These are phyloP conservation scores for Pichia ethanolica DNA, from an alignment of 805 yeast species.

Conservation along the genomic window DNA sequence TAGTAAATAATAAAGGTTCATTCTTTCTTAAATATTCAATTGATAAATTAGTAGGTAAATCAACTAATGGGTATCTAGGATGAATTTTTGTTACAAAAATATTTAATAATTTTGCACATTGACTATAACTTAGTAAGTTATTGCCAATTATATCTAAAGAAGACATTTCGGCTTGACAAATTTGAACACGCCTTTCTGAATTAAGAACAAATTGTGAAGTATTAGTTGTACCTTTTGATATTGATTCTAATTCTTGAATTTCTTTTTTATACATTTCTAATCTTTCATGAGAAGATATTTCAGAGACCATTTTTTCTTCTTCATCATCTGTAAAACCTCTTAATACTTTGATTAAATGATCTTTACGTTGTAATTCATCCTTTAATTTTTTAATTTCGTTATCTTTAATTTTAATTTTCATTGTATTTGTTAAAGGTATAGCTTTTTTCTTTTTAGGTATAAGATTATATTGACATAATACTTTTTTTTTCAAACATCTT, in stretches of 20 bases:
- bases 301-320: constrained; percentile 22
- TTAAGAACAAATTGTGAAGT: constrained; percentile 40
- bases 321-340: constrained; percentile 12
- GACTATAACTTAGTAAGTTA: constrained; percentile 51
- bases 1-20: constrained; percentile 56
- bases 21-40: constrained; percentile 41
- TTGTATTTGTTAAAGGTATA: constrained; percentile 4
- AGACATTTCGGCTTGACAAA: constrained; percentile 21
- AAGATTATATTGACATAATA: constrained; percentile 60
- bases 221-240: constrained; percentile 21
- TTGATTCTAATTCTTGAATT: constrained; percentile 30
- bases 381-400: constrained; percentile 18
- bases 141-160: constrained; percentile 43
- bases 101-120: constrained; percentile 49
- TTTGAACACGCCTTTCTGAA: constrained; percentile 35
- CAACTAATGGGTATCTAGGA: constrained; percentile 49
- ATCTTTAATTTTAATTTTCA: constrained; percentile 22
- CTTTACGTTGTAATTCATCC: constrained; percentile 7
- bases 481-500: constrained; percentile 59
- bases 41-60: constrained; percentile 36
- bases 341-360: constrained; percentile 7
- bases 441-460: constrained; percentile 38
- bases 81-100: constrained; percentile 43
- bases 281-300: constrained; percentile 10
- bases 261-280: constrained; percentile 35